Base-by-base conservation (phyloP, 2,329 filamentous ascomycete genomes). In the Aplosporella prunicola region DNA sequence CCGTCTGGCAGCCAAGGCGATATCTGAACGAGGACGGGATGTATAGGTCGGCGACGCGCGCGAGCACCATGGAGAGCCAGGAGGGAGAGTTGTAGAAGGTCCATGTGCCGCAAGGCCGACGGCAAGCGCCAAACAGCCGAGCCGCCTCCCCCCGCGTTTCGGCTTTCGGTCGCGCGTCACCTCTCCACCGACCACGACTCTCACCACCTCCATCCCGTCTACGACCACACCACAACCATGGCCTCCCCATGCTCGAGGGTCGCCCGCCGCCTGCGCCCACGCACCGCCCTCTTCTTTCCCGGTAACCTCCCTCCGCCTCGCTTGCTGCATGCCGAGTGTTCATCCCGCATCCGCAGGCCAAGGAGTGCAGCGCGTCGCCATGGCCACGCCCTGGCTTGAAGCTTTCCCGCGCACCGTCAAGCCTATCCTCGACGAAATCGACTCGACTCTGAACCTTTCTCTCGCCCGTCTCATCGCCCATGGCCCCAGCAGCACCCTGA, bases 351-450 rank as follows among this genome's bases (percentile, higher is more conserved):
- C n/a, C 13, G 13, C 52, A 88, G 85, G 85, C 50, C 86, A 93
- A 63, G 86, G 86, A 48, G 86, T 93, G 13, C 86, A 93, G 58
- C 80, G 83, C 54, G 82, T 93, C 35, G 85, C 84, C 60, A 93
- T 93, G 86, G 70, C 84, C 40, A 76, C 72, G 22, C 80, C 85
- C 29, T 95, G 89, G 87, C 69, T 93, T 48, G 76, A 87, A 51
- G 79, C 81, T 41, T 96, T 95, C 57, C 89, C 89, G 9, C 60
- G 65, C 37, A 93, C 83, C 18, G 80, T 82, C 17, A 71, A 72
- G 28, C 76, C 76, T n/a, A 73, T 93, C 37, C 63, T 94, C 44
- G 78, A 94, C 47, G 82, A 94, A 61, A 87, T 94, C 58, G 86
- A 96, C 63, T 66, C 77, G 27, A 74, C 76, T 17, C 72, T 93